Evolutionary conservation across 371 early-diverging fungal species (phyloP).

Genomic region (Smittium culicis): DNA sequence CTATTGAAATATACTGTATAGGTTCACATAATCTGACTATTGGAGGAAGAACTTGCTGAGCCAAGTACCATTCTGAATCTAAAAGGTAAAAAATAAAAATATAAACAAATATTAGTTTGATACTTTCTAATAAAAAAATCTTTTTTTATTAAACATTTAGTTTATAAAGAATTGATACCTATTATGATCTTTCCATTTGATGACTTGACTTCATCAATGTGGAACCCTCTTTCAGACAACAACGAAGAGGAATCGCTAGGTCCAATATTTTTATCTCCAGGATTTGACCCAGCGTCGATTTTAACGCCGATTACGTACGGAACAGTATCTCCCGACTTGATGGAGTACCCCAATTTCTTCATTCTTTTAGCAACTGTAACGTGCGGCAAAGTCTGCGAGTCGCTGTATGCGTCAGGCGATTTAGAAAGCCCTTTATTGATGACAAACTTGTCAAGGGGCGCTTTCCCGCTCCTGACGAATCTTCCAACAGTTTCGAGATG

Average conservation of each 20-base stretch:
- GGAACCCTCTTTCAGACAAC: constrained; percentile 68
- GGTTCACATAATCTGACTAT: constrained; percentile 77
- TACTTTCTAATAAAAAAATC: neutral
- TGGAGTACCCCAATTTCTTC: constrained; percentile 51
- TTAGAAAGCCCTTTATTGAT: constrained; percentile 94
- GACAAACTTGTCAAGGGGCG: constrained; percentile 73
- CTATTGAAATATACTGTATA: constrained; percentile 73
- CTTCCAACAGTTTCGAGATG: constrained; percentile 54
- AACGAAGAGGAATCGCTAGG: constrained; percentile 27
- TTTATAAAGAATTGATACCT: neutral
- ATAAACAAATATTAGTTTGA: neutral
- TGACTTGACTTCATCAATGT: constrained; percentile 72
- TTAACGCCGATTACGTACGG: constrained; percentile 88
- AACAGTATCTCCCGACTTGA: constrained; percentile 83
- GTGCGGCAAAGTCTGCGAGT: constrained; percentile 85
- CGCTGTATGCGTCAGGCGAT: constrained; percentile 81
- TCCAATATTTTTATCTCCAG: neutral
- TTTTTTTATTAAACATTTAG: no score
- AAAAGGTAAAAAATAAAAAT: constrained; percentile 13
- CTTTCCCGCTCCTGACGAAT: constrained; percentile 51
- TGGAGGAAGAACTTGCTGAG: constrained; percentile 93
- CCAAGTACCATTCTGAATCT: constrained; percentile 94
- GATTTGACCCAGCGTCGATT: neutral
- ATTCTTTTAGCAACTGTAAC: constrained; percentile 89
- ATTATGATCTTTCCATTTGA: constrained; percentile 30